Conservation (phyloP, 345 rosid species). For the Sonneratia caseolaris region DNA sequence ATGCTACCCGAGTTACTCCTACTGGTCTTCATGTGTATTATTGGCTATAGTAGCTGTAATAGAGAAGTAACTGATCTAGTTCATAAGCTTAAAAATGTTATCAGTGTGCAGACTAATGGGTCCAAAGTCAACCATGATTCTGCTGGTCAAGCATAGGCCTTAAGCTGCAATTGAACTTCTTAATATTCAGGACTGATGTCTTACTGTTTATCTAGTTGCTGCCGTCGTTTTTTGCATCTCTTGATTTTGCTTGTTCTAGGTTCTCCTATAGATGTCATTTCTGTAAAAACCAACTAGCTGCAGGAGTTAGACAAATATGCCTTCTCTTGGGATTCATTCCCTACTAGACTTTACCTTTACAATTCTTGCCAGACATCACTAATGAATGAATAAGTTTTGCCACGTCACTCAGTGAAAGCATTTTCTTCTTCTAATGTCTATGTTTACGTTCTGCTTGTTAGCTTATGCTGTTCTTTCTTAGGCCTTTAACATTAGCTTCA, state of each 20-base stretch:
- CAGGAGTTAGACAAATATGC: neutral
- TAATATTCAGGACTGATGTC: neutral
- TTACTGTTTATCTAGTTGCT: neutral
- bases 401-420: neutral
- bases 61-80: neutral
- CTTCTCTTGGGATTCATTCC: neutral
- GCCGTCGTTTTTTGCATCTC: neutral
- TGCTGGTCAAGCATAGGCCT: neutral
- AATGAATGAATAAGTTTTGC: neutral
- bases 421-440: neutral
- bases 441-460: neutral
- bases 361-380: neutral
- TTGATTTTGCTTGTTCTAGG: neutral
- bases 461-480: neutral
- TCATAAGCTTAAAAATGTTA: neutral
- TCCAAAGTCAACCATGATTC: neutral
- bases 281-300: neutral
- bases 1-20: too few relatives aligned
- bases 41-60: too few relatives aligned
- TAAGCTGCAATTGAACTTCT: neutral
- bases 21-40: too few relatives aligned
- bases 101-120: too few relatives aligned
- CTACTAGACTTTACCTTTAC: neutral
- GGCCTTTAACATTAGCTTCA: neutral
- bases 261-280: neutral